Conservation (phyloP, 2,329 filamentous ascomycete genomes). For the Ophiostoma quercus region DNA sequence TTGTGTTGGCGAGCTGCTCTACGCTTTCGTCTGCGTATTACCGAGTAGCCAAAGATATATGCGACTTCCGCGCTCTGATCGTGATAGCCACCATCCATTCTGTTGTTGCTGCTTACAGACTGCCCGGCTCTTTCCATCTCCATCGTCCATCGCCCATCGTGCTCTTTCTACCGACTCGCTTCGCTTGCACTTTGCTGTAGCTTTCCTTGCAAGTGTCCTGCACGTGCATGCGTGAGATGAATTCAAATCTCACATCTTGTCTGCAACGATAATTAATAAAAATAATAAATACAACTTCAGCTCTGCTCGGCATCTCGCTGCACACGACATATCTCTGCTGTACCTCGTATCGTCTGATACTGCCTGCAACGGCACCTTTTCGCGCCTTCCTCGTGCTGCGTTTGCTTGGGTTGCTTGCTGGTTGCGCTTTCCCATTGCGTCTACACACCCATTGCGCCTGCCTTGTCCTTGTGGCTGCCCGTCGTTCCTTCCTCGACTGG, state of each 20-base stretch:
- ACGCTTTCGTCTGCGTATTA: too few relatives aligned
- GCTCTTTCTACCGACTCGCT: too few relatives aligned
- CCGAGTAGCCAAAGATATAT: too few relatives aligned
- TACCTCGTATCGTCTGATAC: slow-evolving; percentile 10
- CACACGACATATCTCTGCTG: background rate
- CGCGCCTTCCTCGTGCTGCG: background rate
- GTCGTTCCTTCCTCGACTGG: slow-evolving; percentile 1
- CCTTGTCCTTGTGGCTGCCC: background rate
- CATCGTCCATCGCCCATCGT: too few relatives aligned
- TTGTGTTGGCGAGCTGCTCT: too few relatives aligned
- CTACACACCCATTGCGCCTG: slow-evolving; percentile 5
- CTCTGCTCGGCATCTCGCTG: background rate
- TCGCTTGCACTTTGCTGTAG: too few relatives aligned
- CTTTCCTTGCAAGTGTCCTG: too few relatives aligned
- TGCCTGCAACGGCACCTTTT: background rate
- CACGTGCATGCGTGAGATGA: too few relatives aligned
- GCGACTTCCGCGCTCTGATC: too few relatives aligned
- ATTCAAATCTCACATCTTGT: too few relatives aligned
- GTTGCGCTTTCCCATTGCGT: background rate
- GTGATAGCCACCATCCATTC: background rate
- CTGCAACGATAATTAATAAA: too few relatives aligned
- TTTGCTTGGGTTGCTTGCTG: background rate
- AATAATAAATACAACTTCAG: too few relatives aligned
- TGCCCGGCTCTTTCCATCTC: background rate
- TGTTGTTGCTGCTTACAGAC: background rate